Evolutionary conservation across 1,139 yeast genomes (phyloP), one percentile per base, ranked within the genome.

Genomic region (Yamadazyma dushanensis): DNA sequence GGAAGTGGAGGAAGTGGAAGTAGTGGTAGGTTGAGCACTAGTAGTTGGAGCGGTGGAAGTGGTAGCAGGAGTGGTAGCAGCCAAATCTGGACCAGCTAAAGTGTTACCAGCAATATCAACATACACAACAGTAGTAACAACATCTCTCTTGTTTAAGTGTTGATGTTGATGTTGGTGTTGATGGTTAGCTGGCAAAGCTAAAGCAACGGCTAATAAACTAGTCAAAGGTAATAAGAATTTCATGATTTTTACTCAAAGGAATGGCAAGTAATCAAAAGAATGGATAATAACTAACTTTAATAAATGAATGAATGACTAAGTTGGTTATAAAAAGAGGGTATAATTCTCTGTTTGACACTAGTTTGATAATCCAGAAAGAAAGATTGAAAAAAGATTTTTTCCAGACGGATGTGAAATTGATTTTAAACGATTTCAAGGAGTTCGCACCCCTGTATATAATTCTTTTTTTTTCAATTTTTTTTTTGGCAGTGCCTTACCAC

Each of bases 151-250:
- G 71, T 51, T 59, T 58, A 47, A 45, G 30, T 44, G 48, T 32
- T 36, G 43, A 48, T 69, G 75, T 54, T 66, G 70, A 39, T 65
- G 69, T 41, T 49, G 61, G 53, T 49, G 45, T 31, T 41, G 40
- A 24, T 63, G 59, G 41, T 57, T 59, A 36, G 77, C 73, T 34
- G 80, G 75, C 37, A 75, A 76, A 42, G 77, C 76, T 34, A 60
- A 35, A 27, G 66, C 63, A 36, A 70, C 58, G 35, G 76, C 59
- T 35, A 76, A 65, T 54, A 64, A 51, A 43, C 65, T 64, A 41
- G 63, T 52, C 17, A 62, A 42, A 36, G 63, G 45, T 36, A 50
- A 44, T 35, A 59, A 49, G 36, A 64, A 57, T 50, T 60, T 63
- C 70, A 65, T 65, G 32, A 24, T 35, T n/a, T n/a, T n/a, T n/a